Base-by-base conservation (phyloP, 2,329 filamentous ascomycete genomes). In the Trichoderma lentiforme region DNA sequence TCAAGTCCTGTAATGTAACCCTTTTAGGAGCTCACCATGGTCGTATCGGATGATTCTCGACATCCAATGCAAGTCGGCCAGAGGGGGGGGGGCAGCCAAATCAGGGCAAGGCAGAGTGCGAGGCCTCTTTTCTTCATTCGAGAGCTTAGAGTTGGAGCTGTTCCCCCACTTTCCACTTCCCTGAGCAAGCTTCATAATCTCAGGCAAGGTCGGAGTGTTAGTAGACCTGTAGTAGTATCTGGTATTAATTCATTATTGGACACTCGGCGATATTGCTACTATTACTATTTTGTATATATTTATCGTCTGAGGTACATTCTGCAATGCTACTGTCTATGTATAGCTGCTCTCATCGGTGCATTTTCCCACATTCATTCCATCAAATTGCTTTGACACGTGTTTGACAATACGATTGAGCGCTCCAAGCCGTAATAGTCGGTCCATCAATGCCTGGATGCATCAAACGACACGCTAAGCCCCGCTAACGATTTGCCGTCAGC, bases 391-490 rank as follows among this genome's bases (percentile, higher is more conserved):
- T 51, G 56, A 34, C 56, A 69, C 39, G 56, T 68, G 26, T 24
- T 60, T 68, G 34, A 7, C 56, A 69, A 11, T 34, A 26, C 36
- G 8, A 51, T 47, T 47, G 43, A 47, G 18, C 43, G 18, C 43
- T 47, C 43, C 43, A 51, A 21, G 43, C 47, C 47, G 5, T 53
- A 24, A 24, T 14, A 14, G 47, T 53, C 47, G 11, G 11, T 12
- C 32, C 24, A 32, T 39, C 30, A 70, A 58, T 36, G 67, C 67
- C 60, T 28, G 39, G 24, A 24, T 18, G 53, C 43, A 30, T 53
- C 36, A 36, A 69, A 62, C 24, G 43, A 24, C 56, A 34, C 70
- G 64, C 70, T 72, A 63, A 63, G 66, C 64, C 64, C 70, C 70
- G 65, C 70, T 69, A 62, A 56, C 70, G 56, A 69, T 18, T 51